These are phyloP conservation scores for Umbelopsis isabellina DNA, from an alignment of 192 early-diverging fungal species.

Conservation along the genomic window DNA sequence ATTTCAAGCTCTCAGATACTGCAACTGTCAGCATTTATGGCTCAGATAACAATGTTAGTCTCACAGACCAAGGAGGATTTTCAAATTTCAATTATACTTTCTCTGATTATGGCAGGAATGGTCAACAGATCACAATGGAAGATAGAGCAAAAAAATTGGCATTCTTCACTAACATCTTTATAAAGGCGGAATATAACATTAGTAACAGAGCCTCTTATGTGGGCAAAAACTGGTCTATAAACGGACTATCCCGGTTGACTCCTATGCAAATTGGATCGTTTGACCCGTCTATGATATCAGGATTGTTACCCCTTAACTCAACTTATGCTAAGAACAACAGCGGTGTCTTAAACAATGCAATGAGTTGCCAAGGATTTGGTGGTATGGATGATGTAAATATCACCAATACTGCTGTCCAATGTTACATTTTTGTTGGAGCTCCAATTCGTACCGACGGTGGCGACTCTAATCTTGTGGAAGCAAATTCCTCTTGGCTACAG, in stretches of 20 bases:
- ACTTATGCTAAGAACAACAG: not conserved
- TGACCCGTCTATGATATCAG: not conserved
- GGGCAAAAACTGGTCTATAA: not conserved
- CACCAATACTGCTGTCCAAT: slow-evolving; percentile 9
- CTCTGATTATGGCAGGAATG: not conserved
- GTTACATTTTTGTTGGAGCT: not conserved
- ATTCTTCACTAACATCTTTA: not conserved
- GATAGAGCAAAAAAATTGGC: not conserved
- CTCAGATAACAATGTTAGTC: not conserved
- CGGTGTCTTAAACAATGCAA: too few species aligned
- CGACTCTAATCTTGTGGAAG: not conserved
- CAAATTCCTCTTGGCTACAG: slow-evolving; percentile 1
- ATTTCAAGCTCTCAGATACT: not conserved
- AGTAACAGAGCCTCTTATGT: not conserved
- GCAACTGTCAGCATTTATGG: not conserved
- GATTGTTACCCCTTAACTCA: not conserved
- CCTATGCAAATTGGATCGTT: not conserved
- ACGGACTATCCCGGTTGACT: not conserved
- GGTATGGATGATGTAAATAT: not conserved
- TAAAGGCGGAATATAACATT: not conserved
- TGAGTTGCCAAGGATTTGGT: not conserved
- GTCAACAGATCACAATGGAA: not conserved
- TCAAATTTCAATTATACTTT: not conserved
- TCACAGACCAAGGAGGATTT: slow-evolving; percentile 5
- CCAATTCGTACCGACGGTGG: not conserved